phyloP scores from a whole-genome alignment of 2,329 filamentous ascomycete genomes.

The Onygenales sp. region DNA sequence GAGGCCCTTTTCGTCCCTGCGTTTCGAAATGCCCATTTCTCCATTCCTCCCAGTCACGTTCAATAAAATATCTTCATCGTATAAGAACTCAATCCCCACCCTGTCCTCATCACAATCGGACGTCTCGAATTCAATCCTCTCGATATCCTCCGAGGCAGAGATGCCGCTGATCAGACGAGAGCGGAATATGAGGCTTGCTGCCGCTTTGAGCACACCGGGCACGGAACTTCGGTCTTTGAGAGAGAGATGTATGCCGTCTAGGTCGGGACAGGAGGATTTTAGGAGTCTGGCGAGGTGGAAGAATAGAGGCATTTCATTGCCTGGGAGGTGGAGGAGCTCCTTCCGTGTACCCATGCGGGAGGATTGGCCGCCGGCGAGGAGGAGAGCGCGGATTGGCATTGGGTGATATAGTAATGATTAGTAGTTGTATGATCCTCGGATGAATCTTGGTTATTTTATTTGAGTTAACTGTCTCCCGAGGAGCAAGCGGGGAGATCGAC shows the following conservation, averaged over 20 bases:
- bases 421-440: too few species aligned
- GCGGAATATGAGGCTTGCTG: not conserved
- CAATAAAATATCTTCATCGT: conserved; percentile 1
- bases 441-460: too few species aligned
- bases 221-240: conserved; percentile 7
- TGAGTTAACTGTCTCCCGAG: too few species aligned
- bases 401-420: too few species aligned
- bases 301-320: conserved; percentile 19
- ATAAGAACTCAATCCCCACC: conserved; percentile 3
- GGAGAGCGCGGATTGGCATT: conserved; percentile 12
- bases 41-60: not conserved
- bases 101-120: conserved; percentile 7
- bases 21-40: not conserved
- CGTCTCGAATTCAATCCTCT: not conserved
- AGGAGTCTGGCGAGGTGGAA: conserved; percentile 18
- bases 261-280: conserved; percentile 15
- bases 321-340: conserved; percentile 20
- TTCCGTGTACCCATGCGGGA: conserved; percentile 23
- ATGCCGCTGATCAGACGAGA: not conserved
- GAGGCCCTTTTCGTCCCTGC: not conserved
- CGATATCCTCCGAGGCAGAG: not conserved
- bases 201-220: not conserved
- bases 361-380: conserved; percentile 24
- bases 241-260: conserved; percentile 18
- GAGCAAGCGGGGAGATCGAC: too few species aligned